A percentile compares a stretch with the other conserved stretches of the same genome.
Evolutionary conservation across 2,329 filamentous ascomycete genomes (phyloP).

Genomic region (Colletotrichum sp.): DNA sequence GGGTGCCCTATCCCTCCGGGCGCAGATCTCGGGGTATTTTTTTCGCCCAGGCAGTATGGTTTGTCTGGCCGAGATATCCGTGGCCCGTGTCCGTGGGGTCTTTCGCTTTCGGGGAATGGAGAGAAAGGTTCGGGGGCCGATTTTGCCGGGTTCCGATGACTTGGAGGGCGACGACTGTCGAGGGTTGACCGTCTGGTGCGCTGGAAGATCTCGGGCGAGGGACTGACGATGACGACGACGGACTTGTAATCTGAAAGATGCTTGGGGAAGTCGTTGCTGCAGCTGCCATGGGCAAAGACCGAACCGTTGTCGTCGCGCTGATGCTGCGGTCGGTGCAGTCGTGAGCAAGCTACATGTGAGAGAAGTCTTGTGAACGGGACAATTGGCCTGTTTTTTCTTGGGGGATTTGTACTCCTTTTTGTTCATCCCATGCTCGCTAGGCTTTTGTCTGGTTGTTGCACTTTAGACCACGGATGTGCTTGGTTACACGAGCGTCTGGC

Average conservation of each 20-base stretch:
- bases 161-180: background rate
- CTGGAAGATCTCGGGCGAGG: background rate
- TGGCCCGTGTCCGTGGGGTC: background rate
- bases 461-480: background rate
- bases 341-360: background rate
- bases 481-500: background rate
- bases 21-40: background rate
- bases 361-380: background rate
- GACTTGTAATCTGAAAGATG: too few species aligned
- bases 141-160: background rate
- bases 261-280: too few species aligned
- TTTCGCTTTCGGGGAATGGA: background rate
- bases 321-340: background rate
- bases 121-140: background rate
- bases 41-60: background rate
- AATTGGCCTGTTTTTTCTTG: background rate
- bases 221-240: background rate
- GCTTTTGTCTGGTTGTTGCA: background rate
- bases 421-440: background rate
- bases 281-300: too few species aligned
- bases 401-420: background rate
- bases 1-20: background rate
- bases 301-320: background rate
- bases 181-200: background rate
- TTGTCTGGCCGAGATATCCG: constrained; percentile 5